Base-by-base conservation (phyloP, 108 stramenopile species). In the Cyclostephanos tholiformis region DNA sequence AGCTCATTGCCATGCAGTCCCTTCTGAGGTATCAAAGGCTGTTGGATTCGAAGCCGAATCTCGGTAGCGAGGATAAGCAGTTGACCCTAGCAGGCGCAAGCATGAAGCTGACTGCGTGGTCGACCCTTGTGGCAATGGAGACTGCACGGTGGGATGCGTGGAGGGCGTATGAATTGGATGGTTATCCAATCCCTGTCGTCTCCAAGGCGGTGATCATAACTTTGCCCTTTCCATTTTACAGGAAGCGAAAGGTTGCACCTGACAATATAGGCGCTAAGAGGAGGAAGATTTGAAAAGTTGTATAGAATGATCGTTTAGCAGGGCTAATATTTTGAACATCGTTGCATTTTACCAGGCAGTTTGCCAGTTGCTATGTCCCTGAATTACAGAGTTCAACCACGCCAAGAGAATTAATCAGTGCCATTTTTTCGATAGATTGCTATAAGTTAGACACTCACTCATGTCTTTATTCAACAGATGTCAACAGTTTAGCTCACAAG, bases 91-190 rank as follows among this genome's bases (percentile, higher is more conserved):
- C 41, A 9, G 4, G 22, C 16, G 61, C 61, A 1, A 62, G 61
- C 38, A 23, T 19, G 20, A 62, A 44, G 22, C 22, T 62, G 17
- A 62, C n/a, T n/a, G 36, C 36, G 0, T 62, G 61, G 61, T 62
- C 41, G 61, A 38, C 32, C 20, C 36, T 62, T 5, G 61, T 62
- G 61, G 61, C 61, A 13, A n/a, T 7, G 38, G 61, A 62, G 41
- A 62, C 59, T 13, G 59, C 27, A 0, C 59, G 59, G 20, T 39
- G 32, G 30, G 59, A 60, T 20, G 59, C 36, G n/a, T 60, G 38
- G 59, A 30, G 27, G 30, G 59, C 35, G 30, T 17, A 60, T 38
- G 59, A 60, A 16, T 12, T 1, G 4, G 59, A 14, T 19, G 29
- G 30, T 17, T 58, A 58, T 13, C 16, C 32, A 30, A 60, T 60